A percentile compares a stretch with the other conserved stretches of the same genome.
phyloP scores from a whole-genome alignment of 2,329 filamentous ascomycete species.

The Aspergillus phoenicis region DNA sequence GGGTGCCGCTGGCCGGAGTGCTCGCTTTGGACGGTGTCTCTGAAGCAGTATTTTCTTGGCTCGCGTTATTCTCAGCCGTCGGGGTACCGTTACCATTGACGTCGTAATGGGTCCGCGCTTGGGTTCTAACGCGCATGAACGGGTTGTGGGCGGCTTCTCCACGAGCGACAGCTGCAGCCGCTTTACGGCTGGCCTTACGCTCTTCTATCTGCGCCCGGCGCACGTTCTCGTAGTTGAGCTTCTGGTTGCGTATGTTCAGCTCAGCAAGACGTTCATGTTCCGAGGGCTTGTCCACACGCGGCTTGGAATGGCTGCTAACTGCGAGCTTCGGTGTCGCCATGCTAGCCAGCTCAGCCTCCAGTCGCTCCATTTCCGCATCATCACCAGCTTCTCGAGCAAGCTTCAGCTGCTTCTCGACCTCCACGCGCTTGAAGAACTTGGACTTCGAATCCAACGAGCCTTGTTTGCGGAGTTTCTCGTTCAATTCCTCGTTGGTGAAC shows the following conservation, averaged over 20 bases:
- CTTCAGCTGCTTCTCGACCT: constrained; percentile 65
- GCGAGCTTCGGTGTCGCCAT: constrained; percentile 64
- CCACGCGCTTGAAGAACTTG: constrained; percentile 68
- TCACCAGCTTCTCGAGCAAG: constrained; percentile 68
- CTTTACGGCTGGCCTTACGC: constrained; percentile 63
- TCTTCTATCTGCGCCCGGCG: constrained; percentile 87
- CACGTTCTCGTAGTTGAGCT: constrained; percentile 83
- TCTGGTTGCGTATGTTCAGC: constrained; percentile 82
- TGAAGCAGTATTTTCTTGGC: constrained; percentile 52
- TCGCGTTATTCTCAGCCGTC: constrained; percentile 40
- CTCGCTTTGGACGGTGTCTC: constrained; percentile 56
- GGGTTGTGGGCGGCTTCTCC: constrained; percentile 61
- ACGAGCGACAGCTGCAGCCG: constrained; percentile 63
- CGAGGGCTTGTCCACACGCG: constrained; percentile 55
- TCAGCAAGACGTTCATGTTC: constrained; percentile 83
- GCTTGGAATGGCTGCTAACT: constrained; percentile 67
- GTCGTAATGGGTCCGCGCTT: constrained; percentile 69
- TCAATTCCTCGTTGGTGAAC: constrained; percentile 82
- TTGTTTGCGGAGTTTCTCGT: constrained; percentile 73
- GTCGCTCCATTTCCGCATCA: constrained; percentile 54
- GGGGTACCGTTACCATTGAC: constrained; percentile 50
- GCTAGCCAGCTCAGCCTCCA: constrained; percentile 53
- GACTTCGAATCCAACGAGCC: constrained; percentile 68
- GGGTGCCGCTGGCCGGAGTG: constrained; percentile 54
- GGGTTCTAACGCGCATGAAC: constrained; percentile 65